Conservation (phyloP, 2,329 filamentous ascomycete species). For the Neofusicoccum ribis region DNA sequence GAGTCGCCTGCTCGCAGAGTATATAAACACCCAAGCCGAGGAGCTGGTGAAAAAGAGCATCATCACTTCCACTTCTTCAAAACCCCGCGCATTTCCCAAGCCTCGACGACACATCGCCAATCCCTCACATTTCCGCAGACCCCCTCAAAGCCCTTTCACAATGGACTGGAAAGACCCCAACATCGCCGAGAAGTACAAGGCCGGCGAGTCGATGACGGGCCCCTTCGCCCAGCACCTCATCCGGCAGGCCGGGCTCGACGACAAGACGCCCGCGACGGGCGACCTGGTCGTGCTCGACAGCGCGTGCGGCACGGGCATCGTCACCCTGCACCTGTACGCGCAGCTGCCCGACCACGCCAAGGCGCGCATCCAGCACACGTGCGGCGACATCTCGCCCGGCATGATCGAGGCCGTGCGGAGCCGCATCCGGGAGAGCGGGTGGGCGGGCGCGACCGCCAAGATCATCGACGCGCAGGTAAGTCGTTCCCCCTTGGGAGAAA, state of each 20-base stretch:
- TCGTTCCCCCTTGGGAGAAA: neutral
- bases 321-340: slow-evolving; percentile 48
- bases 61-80: neutral
- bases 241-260: slow-evolving; percentile 30
- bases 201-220: slow-evolving; percentile 34
- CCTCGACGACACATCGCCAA: neutral
- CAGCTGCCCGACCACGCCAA: slow-evolving; percentile 42
- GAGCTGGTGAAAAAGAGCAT: too few species aligned
- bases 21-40: too few species aligned
- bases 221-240: slow-evolving; percentile 33
- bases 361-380: slow-evolving; percentile 49
- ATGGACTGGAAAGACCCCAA: slow-evolving; percentile 21
- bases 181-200: slow-evolving; percentile 30
- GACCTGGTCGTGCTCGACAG: slow-evolving; percentile 49
- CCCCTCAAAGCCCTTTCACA: neutral
- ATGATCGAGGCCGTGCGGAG: slow-evolving; percentile 46
- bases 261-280: slow-evolving; percentile 17
- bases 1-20: too few species aligned
- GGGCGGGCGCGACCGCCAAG: slow-evolving; percentile 48
- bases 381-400: slow-evolving; percentile 48
- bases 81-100: neutral
- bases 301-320: slow-evolving; percentile 55
- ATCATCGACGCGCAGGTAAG: slow-evolving; percentile 50
- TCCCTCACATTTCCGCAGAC: neutral
- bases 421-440: slow-evolving; percentile 44